Base-by-base conservation (phyloP, 495 filamentous ascomycete genomes). In the Echria macrotheca region DNA sequence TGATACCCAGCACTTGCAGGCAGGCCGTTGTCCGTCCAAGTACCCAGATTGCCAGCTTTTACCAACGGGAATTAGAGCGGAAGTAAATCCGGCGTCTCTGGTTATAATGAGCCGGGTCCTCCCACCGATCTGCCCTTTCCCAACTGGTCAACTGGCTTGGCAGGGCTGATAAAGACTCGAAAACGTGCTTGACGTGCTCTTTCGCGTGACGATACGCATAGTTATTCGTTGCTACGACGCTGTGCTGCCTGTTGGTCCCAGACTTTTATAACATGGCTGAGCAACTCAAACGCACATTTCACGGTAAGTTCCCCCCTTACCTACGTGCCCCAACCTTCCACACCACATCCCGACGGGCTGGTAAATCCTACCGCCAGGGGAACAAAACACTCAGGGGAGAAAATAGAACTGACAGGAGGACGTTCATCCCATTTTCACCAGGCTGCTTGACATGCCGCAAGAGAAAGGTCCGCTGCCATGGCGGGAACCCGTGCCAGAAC, bases 371-470 rank as follows among this genome's bases (percentile, higher is more conserved):
- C n/a, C n/a, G n/a, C n/a, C n/a, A n/a, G n/a, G n/a, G n/a, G n/a
- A n/a, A n/a, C n/a, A n/a, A n/a, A n/a, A n/a, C n/a, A n/a, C n/a
- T n/a, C n/a, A n/a, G n/a, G n/a, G n/a, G n/a, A n/a, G n/a, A n/a
- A n/a, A n/a, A n/a, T n/a, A n/a, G n/a, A n/a, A n/a, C n/a, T n/a
- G n/a, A n/a, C n/a, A n/a, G n/a, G n/a, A n/a, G n/a, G n/a, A n/a
- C n/a, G n/a, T n/a, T n/a, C n/a, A n/a, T n/a, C n/a, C n/a, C n/a
- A n/a, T 18, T 44, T 14, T 8, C 3, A 28, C 18, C 23, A 66
- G 66, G 66, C 17, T 66, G 66, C 47, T 44, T 69, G 50, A 69
- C 64, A 39, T 69, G 66, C 31, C 62, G 64, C 29, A 64, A 63
- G 51, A 54, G 64, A 44, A 67, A 63, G 23, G 62, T 69, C n/a